phyloP scores from a whole-genome alignment of 371 early-diverging fungal species.

The Actinomortierella ambigua region DNA sequence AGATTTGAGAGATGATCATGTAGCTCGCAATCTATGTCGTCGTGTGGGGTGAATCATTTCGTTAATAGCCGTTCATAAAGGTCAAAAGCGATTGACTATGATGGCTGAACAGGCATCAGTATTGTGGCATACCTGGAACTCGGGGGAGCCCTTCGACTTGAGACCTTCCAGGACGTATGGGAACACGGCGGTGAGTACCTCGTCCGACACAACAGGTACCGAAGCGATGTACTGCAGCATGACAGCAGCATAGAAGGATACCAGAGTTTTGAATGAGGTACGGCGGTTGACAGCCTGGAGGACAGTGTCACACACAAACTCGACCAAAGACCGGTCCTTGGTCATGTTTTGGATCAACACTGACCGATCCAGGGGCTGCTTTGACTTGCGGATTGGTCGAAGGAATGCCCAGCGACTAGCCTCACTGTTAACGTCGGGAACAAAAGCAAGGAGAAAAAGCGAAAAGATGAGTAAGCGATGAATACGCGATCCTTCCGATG shows the following conservation, averaged over 20 bases:
- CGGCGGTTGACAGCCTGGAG: slow-evolving; percentile 43
- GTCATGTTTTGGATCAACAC: slow-evolving; percentile 64
- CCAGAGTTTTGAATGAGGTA: slow-evolving; percentile 58
- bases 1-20: slow-evolving; percentile 73
- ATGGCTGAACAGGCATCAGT: too few relatives aligned
- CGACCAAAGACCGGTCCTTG: slow-evolving; percentile 64
- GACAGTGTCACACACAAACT: slow-evolving; percentile 70
- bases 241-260: slow-evolving; percentile 71
- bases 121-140: slow-evolving; percentile 49
- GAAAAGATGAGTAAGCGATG: background rate
- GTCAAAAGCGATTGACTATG: too few relatives aligned
- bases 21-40: slow-evolving; percentile 55
- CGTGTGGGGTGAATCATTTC: background rate
- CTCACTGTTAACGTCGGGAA: slow-evolving; percentile 42
- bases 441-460: slow-evolving; percentile 7
- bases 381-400: slow-evolving; percentile 59
- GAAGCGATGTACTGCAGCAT: slow-evolving; percentile 64
- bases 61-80: slow-evolving; percentile 8
- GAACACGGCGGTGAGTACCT: slow-evolving; percentile 55
- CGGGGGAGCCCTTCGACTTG: slow-evolving; percentile 50
- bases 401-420: slow-evolving; percentile 73
- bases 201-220: slow-evolving; percentile 53
- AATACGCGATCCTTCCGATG: background rate
- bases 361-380: slow-evolving; percentile 65
- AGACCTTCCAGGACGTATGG: slow-evolving; percentile 65